Conservation (phyloP, 2,329 filamentous ascomycete genomes). For the Cryphonectria radicalis region DNA sequence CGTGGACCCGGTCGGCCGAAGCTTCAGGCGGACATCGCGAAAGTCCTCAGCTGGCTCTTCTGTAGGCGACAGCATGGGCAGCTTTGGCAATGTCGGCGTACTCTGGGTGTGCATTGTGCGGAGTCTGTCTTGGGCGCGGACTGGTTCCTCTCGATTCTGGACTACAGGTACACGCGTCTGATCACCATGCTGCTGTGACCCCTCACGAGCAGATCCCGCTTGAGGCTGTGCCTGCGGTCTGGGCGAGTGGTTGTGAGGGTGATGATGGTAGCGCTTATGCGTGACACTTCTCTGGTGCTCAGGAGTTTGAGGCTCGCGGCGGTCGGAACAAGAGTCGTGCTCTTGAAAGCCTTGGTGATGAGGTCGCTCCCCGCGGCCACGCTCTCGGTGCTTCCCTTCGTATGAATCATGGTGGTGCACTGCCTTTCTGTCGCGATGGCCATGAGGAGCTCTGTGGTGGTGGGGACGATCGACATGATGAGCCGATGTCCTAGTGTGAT, state of each 20-base stretch:
- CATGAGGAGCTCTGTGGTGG: not conserved
- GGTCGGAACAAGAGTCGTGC: not conserved
- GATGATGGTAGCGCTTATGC: constrained; percentile 20
- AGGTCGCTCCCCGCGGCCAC: not conserved
- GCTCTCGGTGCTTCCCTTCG: not conserved
- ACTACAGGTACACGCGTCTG: not conserved
- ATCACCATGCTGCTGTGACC: not conserved
- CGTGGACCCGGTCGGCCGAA: constrained; percentile 8
- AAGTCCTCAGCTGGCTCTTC: not conserved
- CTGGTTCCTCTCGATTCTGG: not conserved
- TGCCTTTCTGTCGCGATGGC: not conserved
- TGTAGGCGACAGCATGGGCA: not conserved
- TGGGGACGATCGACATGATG: not conserved
- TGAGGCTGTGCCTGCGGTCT: not conserved
- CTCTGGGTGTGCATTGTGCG: constrained; percentile 8
- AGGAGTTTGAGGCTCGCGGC: not conserved
- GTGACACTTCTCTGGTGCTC: constrained; percentile 6
- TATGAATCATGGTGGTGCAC: not conserved
- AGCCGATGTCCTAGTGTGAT: not conserved
- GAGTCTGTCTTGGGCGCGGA: not conserved
- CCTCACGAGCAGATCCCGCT: not conserved
- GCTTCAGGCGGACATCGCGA: constrained; percentile 12
- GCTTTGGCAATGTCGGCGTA: not conserved
- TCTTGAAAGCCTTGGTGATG: not conserved
- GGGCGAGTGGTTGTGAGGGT: constrained; percentile 24